A percentile compares a stretch with the other conserved stretches of the same genome.
Evolutionary conservation across 208 protist species (phyloP).

Genomic region (Leishmania turanica): DNA sequence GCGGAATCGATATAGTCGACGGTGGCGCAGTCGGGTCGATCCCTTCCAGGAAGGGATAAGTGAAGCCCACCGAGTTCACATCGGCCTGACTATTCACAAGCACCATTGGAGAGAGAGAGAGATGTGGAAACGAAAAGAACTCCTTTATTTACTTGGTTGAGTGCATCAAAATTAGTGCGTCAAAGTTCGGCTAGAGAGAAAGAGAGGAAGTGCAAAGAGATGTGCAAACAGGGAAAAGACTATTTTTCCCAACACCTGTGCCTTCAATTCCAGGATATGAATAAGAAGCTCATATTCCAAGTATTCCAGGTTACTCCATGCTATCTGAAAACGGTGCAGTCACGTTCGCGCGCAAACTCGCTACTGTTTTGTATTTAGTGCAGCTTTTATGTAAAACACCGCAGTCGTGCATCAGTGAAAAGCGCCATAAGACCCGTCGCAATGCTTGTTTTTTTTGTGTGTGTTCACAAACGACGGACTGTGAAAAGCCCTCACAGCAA

Average conservation of each 20-base stretch:
- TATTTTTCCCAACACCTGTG: background rate
- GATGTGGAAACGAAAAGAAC: background rate
- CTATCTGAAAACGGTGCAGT: background rate
- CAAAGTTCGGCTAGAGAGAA: background rate
- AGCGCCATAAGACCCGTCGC: background rate
- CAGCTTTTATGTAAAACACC: background rate
- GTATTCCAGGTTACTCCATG: background rate
- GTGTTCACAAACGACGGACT: background rate
- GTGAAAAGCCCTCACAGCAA: background rate
- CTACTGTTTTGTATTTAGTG: background rate
- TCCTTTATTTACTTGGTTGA: background rate
- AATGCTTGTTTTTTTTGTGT: background rate
- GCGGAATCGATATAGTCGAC: conserved; percentile 78
- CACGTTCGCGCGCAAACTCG: background rate
- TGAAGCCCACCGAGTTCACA: conserved; percentile 52
- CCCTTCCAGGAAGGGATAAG: conserved; percentile 78
- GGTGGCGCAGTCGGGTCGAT: conserved; percentile 64
- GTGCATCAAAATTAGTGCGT: background rate
- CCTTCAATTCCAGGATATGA: background rate
- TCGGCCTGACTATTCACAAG: conserved; percentile 6
- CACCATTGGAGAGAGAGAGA: background rate
- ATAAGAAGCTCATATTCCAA: background rate
- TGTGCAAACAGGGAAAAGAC: background rate
- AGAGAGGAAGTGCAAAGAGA: background rate
- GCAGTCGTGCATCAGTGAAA: background rate